Percentiles rank a stretch among this genome's conserved stretches.
Evolutionary conservation across 2,329 filamentous ascomycete species (phyloP).

Genomic region (Herpotrichia juniperi): DNA sequence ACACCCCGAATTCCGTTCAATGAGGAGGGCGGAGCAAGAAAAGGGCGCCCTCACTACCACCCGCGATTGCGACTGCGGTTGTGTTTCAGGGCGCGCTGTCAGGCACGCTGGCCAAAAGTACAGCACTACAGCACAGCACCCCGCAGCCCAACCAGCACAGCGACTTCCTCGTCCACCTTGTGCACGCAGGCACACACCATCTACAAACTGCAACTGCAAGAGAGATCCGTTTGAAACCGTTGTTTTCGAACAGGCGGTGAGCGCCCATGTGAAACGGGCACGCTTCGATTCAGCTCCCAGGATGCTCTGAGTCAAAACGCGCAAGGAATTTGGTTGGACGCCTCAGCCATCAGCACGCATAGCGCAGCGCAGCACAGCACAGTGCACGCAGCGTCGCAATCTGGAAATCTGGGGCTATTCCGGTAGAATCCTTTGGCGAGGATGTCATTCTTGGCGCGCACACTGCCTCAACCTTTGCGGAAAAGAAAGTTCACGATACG

Average conservation of each 20-base stretch:
- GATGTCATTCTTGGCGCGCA: slow-evolving; percentile 2
- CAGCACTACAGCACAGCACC: background rate
- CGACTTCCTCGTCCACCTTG: too few relatives aligned
- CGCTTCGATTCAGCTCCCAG: slow-evolving; percentile 10
- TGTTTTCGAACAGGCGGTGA: slow-evolving; percentile 20
- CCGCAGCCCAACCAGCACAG: too few relatives aligned
- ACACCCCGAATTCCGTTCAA: slow-evolving; percentile 21
- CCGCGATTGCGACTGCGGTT: background rate
- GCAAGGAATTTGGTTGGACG: background rate
- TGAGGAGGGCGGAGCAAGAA: slow-evolving; percentile 29
- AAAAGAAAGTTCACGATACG: background rate
- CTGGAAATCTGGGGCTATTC: too few relatives aligned
- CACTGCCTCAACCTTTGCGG: background rate
- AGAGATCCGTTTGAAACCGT: background rate
- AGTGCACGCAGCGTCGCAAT: too few relatives aligned
- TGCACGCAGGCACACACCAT: too few relatives aligned
- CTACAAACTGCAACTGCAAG: too few relatives aligned
- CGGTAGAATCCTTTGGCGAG: background rate
- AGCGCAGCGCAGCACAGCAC: too few relatives aligned
- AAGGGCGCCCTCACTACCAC: background rate
- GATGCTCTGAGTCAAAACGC: slow-evolving; percentile 15
- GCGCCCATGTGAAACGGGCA: slow-evolving; percentile 15
- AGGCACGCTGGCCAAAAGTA: background rate
- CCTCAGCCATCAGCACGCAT: background rate
- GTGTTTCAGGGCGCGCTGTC: background rate